A percentile compares a stretch with the other conserved stretches of the same genome.
phyloP scores from a whole-genome alignment of 257 asterid species.

The Fraxinus anomala region DNA sequence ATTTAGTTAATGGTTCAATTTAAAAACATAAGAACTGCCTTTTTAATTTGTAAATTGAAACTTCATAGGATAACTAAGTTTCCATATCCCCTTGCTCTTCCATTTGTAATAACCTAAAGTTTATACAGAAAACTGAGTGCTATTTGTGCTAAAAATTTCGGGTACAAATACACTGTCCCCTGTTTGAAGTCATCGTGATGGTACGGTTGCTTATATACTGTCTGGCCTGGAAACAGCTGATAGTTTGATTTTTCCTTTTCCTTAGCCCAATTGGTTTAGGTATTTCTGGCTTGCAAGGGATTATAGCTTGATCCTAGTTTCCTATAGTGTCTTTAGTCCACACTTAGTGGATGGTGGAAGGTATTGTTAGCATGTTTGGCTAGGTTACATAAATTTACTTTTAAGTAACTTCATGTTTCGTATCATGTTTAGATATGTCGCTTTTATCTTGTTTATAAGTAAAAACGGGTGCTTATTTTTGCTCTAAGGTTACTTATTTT shows the following conservation, averaged over 20 bases:
- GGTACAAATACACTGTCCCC: neutral
- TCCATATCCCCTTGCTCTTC: neutral
- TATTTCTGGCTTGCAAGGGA: neutral
- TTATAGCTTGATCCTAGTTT: constrained; percentile 9
- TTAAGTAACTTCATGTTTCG: neutral
- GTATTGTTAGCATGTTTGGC: neutral
- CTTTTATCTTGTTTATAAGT: neutral
- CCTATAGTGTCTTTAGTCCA: constrained; percentile 1
- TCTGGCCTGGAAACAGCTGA: neutral
- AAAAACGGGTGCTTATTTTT: neutral
- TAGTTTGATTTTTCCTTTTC: neutral
- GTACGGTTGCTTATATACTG: neutral
- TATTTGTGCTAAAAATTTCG: neutral
- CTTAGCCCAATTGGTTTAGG: neutral
- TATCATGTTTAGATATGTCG: neutral
- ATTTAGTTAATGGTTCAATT: neutral
- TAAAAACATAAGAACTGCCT: neutral
- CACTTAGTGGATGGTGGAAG: neutral
- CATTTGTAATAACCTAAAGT: neutral
- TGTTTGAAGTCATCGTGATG: neutral
- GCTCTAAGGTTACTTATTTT: neutral
- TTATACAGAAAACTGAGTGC: neutral
- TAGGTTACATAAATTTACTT: neutral
- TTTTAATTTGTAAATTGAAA: neutral
- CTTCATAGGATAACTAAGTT: neutral